Conservation (phyloP, 2,329 filamentous ascomycete genomes). For the Sarocladium oryzae region DNA sequence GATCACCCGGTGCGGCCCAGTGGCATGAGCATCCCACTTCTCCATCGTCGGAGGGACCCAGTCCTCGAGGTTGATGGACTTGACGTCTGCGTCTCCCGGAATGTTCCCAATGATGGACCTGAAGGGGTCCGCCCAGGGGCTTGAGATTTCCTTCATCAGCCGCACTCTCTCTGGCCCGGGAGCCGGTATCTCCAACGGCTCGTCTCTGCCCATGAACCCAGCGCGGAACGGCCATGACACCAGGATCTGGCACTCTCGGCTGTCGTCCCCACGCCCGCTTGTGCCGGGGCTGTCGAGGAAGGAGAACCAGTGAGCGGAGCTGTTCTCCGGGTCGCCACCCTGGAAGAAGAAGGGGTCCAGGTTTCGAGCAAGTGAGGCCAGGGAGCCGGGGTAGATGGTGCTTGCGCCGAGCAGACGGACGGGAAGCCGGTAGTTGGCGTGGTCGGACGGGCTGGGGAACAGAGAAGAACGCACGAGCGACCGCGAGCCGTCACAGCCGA, state of each 20-base stretch:
- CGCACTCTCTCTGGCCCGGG: neutral
- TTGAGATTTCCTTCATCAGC: neutral
- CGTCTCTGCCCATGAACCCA: neutral
- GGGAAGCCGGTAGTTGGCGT: neutral
- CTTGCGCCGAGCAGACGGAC: conserved; percentile 1
- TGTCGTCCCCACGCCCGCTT: conserved; percentile 5
- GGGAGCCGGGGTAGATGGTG: neutral
- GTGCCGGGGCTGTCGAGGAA: conserved; percentile 8
- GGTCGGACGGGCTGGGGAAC: neutral
- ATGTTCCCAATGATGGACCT: neutral
- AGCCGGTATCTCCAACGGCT: neutral
- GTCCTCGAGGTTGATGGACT: conserved; percentile 8
- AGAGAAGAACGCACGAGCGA: neutral
- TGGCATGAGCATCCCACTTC: neutral
- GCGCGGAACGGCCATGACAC: neutral
- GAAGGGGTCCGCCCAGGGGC: conserved; percentile 3
- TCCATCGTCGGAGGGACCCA: conserved; percentile 1
- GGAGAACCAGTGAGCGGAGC: conserved; percentile 7
- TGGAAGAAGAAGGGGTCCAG: conserved; percentile 9
- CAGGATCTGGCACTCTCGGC: neutral
- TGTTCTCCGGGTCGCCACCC: conserved; percentile 6
- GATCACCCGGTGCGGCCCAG: neutral
- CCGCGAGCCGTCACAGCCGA: conserved; percentile 6
- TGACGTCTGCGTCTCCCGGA: conserved; percentile 1
- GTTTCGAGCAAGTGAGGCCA: neutral